phyloP scores from a whole-genome alignment of 139 green algal species.

The Deuterostichococcus epilithicus region DNA sequence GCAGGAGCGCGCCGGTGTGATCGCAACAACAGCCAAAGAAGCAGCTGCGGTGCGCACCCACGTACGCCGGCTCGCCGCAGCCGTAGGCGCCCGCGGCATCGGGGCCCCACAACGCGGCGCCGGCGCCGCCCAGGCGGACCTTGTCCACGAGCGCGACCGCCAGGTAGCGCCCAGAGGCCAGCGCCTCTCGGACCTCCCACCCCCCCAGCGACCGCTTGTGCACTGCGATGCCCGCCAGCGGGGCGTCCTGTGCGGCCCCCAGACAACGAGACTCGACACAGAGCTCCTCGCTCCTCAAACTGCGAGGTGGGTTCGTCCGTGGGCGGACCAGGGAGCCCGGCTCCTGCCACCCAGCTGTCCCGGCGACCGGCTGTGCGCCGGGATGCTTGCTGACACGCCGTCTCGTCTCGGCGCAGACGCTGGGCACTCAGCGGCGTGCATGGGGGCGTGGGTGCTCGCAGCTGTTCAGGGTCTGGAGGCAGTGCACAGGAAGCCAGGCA shows the following conservation, averaged over 20 bases:
- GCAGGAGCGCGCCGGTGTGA: no score
- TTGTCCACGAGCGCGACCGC: slow-evolving; percentile 84
- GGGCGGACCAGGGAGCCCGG: no score
- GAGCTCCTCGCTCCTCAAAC: no score
- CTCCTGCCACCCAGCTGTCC: not conserved
- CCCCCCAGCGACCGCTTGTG: slow-evolving; percentile 38
- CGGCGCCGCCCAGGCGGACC: slow-evolving; percentile 37
- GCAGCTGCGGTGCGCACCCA: not conserved
- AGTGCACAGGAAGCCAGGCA: not conserved
- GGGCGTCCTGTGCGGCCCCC: slow-evolving; percentile 16
- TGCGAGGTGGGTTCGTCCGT: no score
- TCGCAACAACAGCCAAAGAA: no score
- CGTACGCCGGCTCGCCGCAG: not conserved
- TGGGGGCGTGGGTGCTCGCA: not conserved
- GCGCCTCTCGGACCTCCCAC: slow-evolving; percentile 28
- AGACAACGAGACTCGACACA: not conserved
- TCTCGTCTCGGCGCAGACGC: not conserved
- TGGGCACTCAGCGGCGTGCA: not conserved
- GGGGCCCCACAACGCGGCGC: slow-evolving; percentile 2
- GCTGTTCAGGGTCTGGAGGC: not conserved
- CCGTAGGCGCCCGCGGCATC: not conserved
- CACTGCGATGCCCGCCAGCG: slow-evolving; percentile 47
- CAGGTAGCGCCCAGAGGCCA: slow-evolving; percentile 50
- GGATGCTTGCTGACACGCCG: not conserved
- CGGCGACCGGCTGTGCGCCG: not conserved